Base-by-base conservation (phyloP, 306 rosid genomes). In the Rosa chinensis region DNA sequence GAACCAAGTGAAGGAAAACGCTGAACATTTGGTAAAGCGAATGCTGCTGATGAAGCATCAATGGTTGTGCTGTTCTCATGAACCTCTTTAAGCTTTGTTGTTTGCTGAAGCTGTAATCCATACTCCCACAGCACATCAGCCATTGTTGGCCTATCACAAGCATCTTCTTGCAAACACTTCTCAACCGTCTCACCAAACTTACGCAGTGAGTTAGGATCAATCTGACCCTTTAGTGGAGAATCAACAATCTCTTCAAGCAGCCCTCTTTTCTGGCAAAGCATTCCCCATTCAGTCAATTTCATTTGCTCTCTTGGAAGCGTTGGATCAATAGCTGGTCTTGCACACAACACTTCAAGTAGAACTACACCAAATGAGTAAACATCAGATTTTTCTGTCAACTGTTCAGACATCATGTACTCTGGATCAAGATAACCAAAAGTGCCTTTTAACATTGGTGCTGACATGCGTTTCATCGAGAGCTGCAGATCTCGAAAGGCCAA, bases 381-480 rank as follows among this genome's bases (percentile, higher is more conserved):
- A 79, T 85, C 86, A 6, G 82, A 86, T 81, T 85, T 89, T 49
- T 87, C 86, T 5, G 89, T 86, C 37, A 89, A 32, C 76, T 87
- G 87, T 43, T 82, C 78, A 12, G 89, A 52, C 64, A 78, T 79
- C 8, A 87, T 84, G 66, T 87, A 86, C 66, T 87, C 89, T 1
- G 91, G 91, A 73, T 89, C 93, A 0, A 89, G 87, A 55, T 87
- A 89, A 6, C 91, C 91, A 11, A 87, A 73, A 13, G 88, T 87
- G 77, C 93, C 89, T n/a, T 67, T 86, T 90, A 2, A 90, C 84
- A 59, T 16, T 67, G 42, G 90, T 86, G 82, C 88, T 88, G 35
- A 90, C 87, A 77, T 87, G 89, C 12, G 86, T 77, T 43, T 81
- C 89, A 28, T 80, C 88, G 3, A 76, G 76, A 48, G 84, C 78